Conservation (phyloP, 345 rosid genomes). For the Eucalyptus virginea region DNA sequence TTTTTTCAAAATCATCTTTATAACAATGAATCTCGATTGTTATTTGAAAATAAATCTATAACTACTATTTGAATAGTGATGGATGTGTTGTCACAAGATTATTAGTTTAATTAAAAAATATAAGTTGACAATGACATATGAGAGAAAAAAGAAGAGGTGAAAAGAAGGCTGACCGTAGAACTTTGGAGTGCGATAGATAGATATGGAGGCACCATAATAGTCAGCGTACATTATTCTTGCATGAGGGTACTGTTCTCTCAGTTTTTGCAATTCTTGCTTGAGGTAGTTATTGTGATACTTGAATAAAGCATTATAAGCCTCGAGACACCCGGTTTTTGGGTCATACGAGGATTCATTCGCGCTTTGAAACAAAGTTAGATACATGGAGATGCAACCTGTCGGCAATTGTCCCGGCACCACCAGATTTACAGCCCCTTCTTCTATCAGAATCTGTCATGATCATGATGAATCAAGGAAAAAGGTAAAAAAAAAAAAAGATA, state of each 20-base stretch:
- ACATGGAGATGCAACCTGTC: constrained; percentile 41
- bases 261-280: constrained; percentile 10
- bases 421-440: constrained; percentile 52
- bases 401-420: constrained; percentile 64
- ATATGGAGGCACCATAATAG: constrained; percentile 32
- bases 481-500: not conserved
- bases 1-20: not conserved
- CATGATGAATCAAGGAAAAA: too few relatives aligned
- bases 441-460: constrained; percentile 28
- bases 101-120: too few relatives aligned
- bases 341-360: constrained; percentile 21
- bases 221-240: constrained; percentile 26
- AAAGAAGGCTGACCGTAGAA: constrained; percentile 23
- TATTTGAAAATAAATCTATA: not conserved
- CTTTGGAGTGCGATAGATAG: constrained; percentile 20
- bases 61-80: not conserved
- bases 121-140: not conserved
- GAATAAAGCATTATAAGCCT: constrained; percentile 26
- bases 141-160: not conserved
- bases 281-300: constrained; percentile 37
- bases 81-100: not conserved
- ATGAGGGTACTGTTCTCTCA: constrained; percentile 32
- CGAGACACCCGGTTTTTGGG: constrained; percentile 28
- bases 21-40: not conserved
- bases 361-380: constrained; percentile 29